Conservation (phyloP, 352 stramenopile genomes). For the Phytophthora multivora region DNA sequence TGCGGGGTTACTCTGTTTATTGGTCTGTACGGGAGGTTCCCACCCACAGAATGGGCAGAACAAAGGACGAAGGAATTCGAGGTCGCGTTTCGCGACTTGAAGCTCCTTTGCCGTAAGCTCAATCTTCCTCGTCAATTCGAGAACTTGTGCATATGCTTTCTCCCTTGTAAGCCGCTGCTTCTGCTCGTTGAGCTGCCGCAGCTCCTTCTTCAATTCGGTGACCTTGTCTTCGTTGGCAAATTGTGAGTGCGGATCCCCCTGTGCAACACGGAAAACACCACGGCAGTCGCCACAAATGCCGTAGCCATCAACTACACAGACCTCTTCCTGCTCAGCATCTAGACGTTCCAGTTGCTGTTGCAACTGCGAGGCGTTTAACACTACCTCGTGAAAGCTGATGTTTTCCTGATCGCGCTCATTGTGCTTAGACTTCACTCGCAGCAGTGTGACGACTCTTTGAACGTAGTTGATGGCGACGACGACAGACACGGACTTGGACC, state of each 20-base stretch:
- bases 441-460: constrained; percentile 20
- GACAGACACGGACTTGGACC: constrained; percentile 18
- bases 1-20: neutral
- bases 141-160: constrained; percentile 38
- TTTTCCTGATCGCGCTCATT: neutral
- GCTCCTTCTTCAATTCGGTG: constrained; percentile 11
- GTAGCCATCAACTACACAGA: constrained; percentile 33
- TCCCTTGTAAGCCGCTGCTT: constrained; percentile 39
- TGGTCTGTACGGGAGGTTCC: neutral
- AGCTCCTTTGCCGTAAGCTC: constrained; percentile 33
- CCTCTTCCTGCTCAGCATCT: constrained; percentile 17
- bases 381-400: constrained; percentile 33
- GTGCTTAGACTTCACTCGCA: constrained; percentile 21
- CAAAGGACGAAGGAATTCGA: constrained; percentile 44
- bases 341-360: constrained; percentile 37
- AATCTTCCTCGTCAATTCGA: constrained; percentile 36
- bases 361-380: constrained; percentile 33
- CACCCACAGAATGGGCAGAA: constrained; percentile 59
- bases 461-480: constrained; percentile 32
- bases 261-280: constrained; percentile 47
- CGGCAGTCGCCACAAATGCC: constrained; percentile 55
- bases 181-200: constrained; percentile 22
- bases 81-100: constrained; percentile 24
- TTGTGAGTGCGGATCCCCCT: constrained; percentile 33
- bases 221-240: constrained; percentile 35